Base-by-base conservation (phyloP, 306 rosid species). In the Glycine soja region DNA sequence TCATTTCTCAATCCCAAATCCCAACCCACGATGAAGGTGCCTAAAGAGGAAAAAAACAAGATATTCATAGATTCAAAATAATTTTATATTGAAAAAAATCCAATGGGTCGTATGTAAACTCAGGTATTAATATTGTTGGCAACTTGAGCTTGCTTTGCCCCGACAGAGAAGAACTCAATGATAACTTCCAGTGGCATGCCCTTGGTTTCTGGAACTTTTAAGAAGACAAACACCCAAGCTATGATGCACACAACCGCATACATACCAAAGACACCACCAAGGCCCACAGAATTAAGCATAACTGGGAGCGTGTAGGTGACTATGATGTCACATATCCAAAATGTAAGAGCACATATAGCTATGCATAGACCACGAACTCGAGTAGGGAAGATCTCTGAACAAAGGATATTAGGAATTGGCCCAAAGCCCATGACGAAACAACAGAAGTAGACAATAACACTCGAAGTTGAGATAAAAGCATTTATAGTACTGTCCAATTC, bases 401-500 rank as follows among this genome's bases (percentile, higher is more conserved):
- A 93, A 15, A 93, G 90, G 70, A 91, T 93, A 83, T 91, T 93
- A 9, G 98, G 98, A 81, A 91, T 42, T 45, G 97, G 98, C 70
- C 97, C 98, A 19, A 93, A 91, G 48, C 98, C 97, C 97, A 90
- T 90, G 30, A 93, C 97, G 50, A 93, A 93, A 86, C 73, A 87
- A 66, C 97, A 93, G 80, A 91, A 91, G 89, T 90, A 93, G 47
- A 93, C 87, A 62, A 91, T 83, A 47, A 93, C 97, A 7, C 98
- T 85, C 6, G 63, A 34, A 4, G 98, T 91, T 8, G 98, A 93
- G 80, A 93, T 83, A 2, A 90, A 75, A 59, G 98, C 98, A 66
- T 93, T 86, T 83, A 77, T 86, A 5, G 87, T 40, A 12, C 85
- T 88, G 59, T 93, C 92, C 88, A 91, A 72, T 78, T 90, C 43